Conservation (phyloP, 2,329 filamentous ascomycete species). For the Thielaviopsis euricoi region DNA sequence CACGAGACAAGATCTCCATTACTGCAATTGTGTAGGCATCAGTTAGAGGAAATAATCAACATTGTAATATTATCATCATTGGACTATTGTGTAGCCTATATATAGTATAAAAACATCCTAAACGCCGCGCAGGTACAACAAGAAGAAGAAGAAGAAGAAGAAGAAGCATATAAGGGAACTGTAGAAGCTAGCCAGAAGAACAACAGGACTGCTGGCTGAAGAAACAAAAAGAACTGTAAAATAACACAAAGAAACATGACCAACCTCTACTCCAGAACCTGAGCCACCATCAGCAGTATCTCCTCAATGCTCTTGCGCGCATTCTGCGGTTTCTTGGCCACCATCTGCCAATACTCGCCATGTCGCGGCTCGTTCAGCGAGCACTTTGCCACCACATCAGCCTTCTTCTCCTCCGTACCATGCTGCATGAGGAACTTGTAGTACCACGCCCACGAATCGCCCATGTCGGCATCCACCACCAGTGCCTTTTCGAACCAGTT, state of each 20-base stretch:
- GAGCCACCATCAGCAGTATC: conserved; percentile 63
- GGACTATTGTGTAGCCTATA: too few relatives aligned
- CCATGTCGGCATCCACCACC: conserved; percentile 67
- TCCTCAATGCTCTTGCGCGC: conserved; percentile 61
- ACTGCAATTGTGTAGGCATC: too few relatives aligned
- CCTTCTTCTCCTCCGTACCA: conserved; percentile 83
- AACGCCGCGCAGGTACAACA: too few relatives aligned
- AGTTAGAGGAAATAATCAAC: too few relatives aligned
- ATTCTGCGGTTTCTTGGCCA: conserved; percentile 76
- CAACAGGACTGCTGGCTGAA: too few relatives aligned
- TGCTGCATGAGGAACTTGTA: conserved; percentile 86
- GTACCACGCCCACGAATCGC: conserved; percentile 97
- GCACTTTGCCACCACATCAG: conserved; percentile 69
- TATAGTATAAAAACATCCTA: too few relatives aligned
- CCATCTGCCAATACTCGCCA: conserved; percentile 77
- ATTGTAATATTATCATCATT: too few relatives aligned
- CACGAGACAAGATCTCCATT: too few relatives aligned
- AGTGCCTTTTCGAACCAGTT: conserved; percentile 97
- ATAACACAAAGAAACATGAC: background rate
- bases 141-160: too few relatives aligned
- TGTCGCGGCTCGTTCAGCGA: conserved; percentile 73
- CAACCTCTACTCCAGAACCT: conserved; percentile 21
- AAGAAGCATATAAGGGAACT: too few relatives aligned
- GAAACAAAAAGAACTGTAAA: background rate
- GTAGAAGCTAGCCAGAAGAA: too few relatives aligned